A percentile compares a stretch with the other conserved stretches of the same genome.
Evolutionary conservation across 1,139 yeast species (phyloP).

Genomic region (Yamadazyma friedrichii): DNA sequence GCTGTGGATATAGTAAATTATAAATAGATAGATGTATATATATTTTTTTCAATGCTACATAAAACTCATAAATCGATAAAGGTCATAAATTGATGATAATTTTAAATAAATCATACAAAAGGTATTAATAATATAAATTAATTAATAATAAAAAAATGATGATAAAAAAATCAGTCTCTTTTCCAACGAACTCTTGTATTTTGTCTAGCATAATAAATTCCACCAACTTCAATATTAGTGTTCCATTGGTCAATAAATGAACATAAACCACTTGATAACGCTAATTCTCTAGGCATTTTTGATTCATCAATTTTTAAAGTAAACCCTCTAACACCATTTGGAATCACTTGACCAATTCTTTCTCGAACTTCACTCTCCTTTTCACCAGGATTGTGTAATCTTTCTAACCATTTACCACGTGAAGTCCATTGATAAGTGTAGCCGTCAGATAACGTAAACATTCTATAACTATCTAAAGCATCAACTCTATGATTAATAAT

Average conservation of each 20-base stretch:
- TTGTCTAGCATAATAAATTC: conserved; percentile 56
- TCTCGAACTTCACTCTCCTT: conserved; percentile 63
- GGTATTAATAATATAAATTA: no score
- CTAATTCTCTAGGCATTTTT: conserved; percentile 54
- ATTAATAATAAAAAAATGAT: no score
- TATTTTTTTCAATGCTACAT: no score
- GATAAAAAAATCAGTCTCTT: conserved; percentile 42
- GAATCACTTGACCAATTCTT: conserved; percentile 52
- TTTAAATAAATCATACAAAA: no score
- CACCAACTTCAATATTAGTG: conserved; percentile 58
- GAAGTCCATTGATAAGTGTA: conserved; percentile 64
- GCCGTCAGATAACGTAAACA: conserved; percentile 60
- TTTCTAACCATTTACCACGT: conserved; percentile 56
- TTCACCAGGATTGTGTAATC: conserved; percentile 55
- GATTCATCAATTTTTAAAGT: conserved; percentile 52
- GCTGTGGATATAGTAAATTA: conserved; percentile 7
- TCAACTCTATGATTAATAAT: conserved; percentile 59
- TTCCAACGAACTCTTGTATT: conserved; percentile 56
- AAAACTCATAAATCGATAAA: no score
- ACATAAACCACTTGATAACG: conserved; percentile 56
- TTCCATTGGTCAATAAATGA: conserved; percentile 69
- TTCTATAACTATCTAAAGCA: conserved; percentile 57
- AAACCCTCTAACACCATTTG: conserved; percentile 52
- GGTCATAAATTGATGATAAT: no score
- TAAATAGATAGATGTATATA: not conserved